A percentile compares a stretch with the other conserved stretches of the same genome.
These are phyloP conservation scores for Wickerhamiella occidentalis DNA, from an alignment of 805 yeast genomes.

Conservation along the genomic window DNA sequence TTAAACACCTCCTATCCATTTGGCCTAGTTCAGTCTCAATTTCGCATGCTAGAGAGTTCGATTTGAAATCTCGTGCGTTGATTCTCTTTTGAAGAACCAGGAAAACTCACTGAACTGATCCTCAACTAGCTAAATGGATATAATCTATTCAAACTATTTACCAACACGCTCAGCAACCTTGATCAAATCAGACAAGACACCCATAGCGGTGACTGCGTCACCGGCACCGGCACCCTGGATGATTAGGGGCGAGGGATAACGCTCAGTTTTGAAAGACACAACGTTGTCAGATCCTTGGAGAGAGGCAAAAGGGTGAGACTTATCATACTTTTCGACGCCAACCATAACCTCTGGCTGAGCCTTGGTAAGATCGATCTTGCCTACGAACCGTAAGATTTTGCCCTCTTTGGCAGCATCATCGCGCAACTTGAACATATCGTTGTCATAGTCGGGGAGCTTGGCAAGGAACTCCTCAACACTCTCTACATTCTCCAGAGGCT, in stretches of 20 bases:
- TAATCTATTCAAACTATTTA: not conserved
- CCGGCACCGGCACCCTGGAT: constrained; percentile 97
- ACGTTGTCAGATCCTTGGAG: constrained; percentile 95
- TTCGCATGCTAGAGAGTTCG: too few relatives aligned
- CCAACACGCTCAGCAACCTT: constrained; percentile 70
- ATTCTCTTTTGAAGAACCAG: too few relatives aligned
- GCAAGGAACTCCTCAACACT: constrained; percentile 69
- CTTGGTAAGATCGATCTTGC: constrained; percentile 63
- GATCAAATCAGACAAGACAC: constrained; percentile 87
- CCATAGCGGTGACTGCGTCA: constrained; percentile 65
- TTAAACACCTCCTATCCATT: too few relatives aligned
- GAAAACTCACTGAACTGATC: too few relatives aligned
- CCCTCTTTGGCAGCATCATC: constrained; percentile 68
- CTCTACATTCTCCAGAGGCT: constrained; percentile 47
- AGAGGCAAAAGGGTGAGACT: constrained; percentile 90
- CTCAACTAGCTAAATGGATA: too few relatives aligned
- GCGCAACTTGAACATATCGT: constrained; percentile 63
- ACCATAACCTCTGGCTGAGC: constrained; percentile 53
- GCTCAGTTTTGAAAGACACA: constrained; percentile 76
- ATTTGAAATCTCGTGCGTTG: too few relatives aligned
- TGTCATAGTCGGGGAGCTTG: constrained; percentile 73
- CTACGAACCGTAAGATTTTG: constrained; percentile 88
- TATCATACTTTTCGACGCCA: constrained; percentile 76
- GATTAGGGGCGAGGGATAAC: constrained; percentile 86
- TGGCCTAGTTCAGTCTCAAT: too few relatives aligned